These are phyloP conservation scores for Didymella exigua DNA, from an alignment of 2,329 filamentous ascomycete species.

Conservation along the genomic window DNA sequence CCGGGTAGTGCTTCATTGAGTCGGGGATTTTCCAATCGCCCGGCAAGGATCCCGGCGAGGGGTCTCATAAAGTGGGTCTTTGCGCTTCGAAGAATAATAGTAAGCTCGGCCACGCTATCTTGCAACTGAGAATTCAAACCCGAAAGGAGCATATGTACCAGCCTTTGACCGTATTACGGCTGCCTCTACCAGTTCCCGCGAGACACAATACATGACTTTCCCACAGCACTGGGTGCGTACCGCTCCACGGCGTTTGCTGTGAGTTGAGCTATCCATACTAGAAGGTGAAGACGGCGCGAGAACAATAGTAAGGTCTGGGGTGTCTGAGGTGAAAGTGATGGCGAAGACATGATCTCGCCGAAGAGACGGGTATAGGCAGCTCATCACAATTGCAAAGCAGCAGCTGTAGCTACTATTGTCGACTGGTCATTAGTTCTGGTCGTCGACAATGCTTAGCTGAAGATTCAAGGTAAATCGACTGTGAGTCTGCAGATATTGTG, in stretches of 20 bases:
- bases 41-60: background rate
- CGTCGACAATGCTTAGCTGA: slow-evolving; percentile 12
- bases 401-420: slow-evolving; percentile 6
- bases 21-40: background rate
- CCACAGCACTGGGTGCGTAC: slow-evolving; percentile 3
- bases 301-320: slow-evolving; percentile 31
- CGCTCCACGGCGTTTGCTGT: slow-evolving; percentile 1
- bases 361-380: background rate
- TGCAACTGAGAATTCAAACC: slow-evolving; percentile 14
- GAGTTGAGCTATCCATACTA: slow-evolving; percentile 2
- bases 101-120: slow-evolving; percentile 32
- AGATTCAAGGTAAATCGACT: background rate
- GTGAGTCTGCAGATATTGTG: background rate
- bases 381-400: background rate
- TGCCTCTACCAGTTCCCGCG: slow-evolving; percentile 6
- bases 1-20: background rate
- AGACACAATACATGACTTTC: slow-evolving; percentile 21
- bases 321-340: slow-evolving; percentile 21
- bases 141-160: slow-evolving; percentile 17
- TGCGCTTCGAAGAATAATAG: slow-evolving; percentile 41
- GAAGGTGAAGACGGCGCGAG: slow-evolving; percentile 16
- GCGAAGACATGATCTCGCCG: slow-evolving; percentile 6
- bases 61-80: slow-evolving; percentile 26
- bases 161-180: background rate
- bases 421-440: background rate